Evolutionary conservation across 192 early-diverging fungal species (phyloP).

Genomic region (Lobosporangium transversale): DNA sequence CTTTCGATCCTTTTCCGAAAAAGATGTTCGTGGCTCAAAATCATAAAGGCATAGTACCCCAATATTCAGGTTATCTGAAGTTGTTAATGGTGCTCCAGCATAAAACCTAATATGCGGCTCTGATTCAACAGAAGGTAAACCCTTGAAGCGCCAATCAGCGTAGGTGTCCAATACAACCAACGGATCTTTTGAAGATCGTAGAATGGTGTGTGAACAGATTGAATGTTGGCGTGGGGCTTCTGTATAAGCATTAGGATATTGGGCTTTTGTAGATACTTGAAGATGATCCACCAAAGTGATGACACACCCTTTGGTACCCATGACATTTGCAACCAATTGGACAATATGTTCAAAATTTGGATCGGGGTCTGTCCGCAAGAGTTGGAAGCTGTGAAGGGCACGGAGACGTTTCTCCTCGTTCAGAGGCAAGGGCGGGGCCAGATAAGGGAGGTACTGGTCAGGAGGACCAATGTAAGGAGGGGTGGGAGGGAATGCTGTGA

Average conservation of each 20-base stretch:
- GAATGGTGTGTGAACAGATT: slow-evolving; percentile 50
- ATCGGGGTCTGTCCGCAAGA: slow-evolving; percentile 39
- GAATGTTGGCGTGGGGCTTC: slow-evolving; percentile 21
- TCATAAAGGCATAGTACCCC: slow-evolving; percentile 63
- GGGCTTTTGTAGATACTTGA: slow-evolving; percentile 21
- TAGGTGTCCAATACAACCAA: slow-evolving; percentile 48
- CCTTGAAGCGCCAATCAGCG: slow-evolving; percentile 60
- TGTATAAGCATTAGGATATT: neutral
- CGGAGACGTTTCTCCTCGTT: slow-evolving; percentile 39
- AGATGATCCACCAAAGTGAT: slow-evolving; percentile 39
- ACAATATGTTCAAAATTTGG: slow-evolving; percentile 52
- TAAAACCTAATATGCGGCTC: slow-evolving; percentile 59
- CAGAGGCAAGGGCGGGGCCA: slow-evolving; percentile 29
- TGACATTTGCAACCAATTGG: slow-evolving; percentile 37
- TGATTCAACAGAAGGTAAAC: slow-evolving; percentile 43
- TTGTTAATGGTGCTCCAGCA: slow-evolving; percentile 56
- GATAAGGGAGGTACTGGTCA: neutral
- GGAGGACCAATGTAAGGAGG: slow-evolving; percentile 13
- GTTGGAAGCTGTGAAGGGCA: slow-evolving; percentile 47
- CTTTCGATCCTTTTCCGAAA: slow-evolving; percentile 31
- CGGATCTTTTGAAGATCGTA: slow-evolving; percentile 43
- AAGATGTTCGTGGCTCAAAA: slow-evolving; percentile 34
- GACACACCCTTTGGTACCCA: slow-evolving; percentile 27
- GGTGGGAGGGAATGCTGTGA: slow-evolving; percentile 1
- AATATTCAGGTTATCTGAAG: slow-evolving; percentile 52